Evolutionary conservation across 495 filamentous ascomycete species (phyloP).

Genomic region (Aspergillus taichungensis): DNA sequence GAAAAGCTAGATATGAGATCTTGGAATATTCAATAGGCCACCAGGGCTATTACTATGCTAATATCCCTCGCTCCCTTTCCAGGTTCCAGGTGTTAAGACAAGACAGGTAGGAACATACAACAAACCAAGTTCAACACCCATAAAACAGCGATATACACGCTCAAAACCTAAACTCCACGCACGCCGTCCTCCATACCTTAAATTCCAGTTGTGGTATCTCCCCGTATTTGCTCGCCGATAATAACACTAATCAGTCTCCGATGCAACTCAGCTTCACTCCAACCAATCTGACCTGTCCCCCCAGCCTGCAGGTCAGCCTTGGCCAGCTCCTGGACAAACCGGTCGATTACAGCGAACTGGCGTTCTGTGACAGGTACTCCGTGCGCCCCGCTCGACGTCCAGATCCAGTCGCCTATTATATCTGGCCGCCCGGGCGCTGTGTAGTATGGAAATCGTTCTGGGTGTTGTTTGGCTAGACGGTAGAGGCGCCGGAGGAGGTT

Average conservation of each 20-base stretch:
- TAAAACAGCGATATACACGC: too few relatives aligned
- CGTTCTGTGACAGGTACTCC: slow-evolving; percentile 38
- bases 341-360: slow-evolving; percentile 39
- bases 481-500: slow-evolving; percentile 32
- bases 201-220: slow-evolving; percentile 9
- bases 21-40: too few relatives aligned
- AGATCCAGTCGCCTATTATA: slow-evolving; percentile 40
- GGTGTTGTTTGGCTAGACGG: slow-evolving; percentile 29
- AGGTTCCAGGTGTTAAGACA: too few relatives aligned
- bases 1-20: too few relatives aligned
- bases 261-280: slow-evolving; percentile 40
- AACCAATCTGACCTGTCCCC: slow-evolving; percentile 33
- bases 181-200: too few relatives aligned
- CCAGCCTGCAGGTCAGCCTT: slow-evolving; percentile 29
- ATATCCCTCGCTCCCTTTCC: too few relatives aligned
- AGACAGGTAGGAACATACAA: too few relatives aligned
- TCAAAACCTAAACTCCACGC: too few relatives aligned
- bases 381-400: slow-evolving; percentile 35
- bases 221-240: slow-evolving; percentile 39
- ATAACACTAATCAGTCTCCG: slow-evolving; percentile 39
- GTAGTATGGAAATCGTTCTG: slow-evolving; percentile 32
- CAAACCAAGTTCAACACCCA: too few relatives aligned
- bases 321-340: slow-evolving; percentile 35
- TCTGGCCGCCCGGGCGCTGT: slow-evolving; percentile 27
- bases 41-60: too few relatives aligned